Conservation (phyloP, 768 basidiomycete species). For the Serendipita indica region DNA sequence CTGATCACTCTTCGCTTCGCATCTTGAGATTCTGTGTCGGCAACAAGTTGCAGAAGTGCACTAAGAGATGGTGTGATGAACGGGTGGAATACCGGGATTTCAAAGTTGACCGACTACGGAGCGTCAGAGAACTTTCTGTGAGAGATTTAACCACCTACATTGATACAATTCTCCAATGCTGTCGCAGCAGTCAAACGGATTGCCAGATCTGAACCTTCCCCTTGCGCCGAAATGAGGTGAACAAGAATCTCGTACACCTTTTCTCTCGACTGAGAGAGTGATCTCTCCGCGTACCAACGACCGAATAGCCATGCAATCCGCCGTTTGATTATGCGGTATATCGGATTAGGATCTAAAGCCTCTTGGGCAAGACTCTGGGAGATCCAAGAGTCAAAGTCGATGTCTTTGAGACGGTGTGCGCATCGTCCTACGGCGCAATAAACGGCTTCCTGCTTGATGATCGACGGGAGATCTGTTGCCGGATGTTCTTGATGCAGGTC, state of each 20-base stretch:
- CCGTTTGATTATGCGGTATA: constrained; percentile 80
- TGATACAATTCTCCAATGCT: constrained; percentile 67
- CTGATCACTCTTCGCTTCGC: constrained; percentile 59
- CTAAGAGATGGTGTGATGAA: constrained; percentile 45
- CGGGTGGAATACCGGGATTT: constrained; percentile 48
- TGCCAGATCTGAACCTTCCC: constrained; percentile 61
- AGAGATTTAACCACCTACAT: constrained; percentile 43
- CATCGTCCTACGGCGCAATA: constrained; percentile 87
- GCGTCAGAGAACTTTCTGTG: background rate
- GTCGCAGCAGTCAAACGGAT: constrained; percentile 75
- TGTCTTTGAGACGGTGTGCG: constrained; percentile 43
- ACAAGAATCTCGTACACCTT: constrained; percentile 66
- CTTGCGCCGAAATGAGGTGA: constrained; percentile 55
- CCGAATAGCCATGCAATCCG: constrained; percentile 91
- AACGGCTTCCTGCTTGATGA: constrained; percentile 71
- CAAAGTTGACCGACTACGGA: constrained; percentile 43
- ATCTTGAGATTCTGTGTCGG: constrained; percentile 60
- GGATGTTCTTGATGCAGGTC: constrained; percentile 29
- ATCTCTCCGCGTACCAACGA: constrained; percentile 38
- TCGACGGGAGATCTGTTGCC: constrained; percentile 35
- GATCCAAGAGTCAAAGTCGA: constrained; percentile 62
- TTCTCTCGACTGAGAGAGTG: constrained; percentile 38
- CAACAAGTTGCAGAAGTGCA: constrained; percentile 55
- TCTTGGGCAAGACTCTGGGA: constrained; percentile 43
- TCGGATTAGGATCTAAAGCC: constrained; percentile 41